Evolutionary conservation across 164 flowering plant species (phyloP), one percentile per base, ranked within the genome.

Genomic region (Dillenia suffruticosa): DNA sequence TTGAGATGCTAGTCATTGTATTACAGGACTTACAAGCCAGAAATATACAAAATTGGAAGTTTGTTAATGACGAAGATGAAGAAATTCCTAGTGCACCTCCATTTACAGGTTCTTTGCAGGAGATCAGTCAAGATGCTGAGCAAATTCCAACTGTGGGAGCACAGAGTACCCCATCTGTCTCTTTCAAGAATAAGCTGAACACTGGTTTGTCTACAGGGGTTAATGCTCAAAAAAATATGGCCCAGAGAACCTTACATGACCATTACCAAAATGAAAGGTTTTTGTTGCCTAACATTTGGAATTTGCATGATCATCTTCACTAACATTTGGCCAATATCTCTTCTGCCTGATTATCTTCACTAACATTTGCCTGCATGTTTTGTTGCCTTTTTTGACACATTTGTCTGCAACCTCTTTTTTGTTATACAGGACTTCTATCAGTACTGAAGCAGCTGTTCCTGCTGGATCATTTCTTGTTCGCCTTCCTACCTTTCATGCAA

Each of bases 61-160:
- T 70, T 22, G 70, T 74, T 62, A 82, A 79, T 72, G 82, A 70
- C 55, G 85, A 82, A 62, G 83, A 79, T 72, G 82, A 70, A 54
- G 87, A 82, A 62, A 63, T 79, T 49, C 87, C 95, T 0, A 91
- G 87, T 79, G 97, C 97, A 40, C 95, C 95, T 68, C 95, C 93
- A 15, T 69, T 91, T 67, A 46, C 59, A 60, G 70, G 74, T 65
- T 63, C 85, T 24, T 61, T 52, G 58, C 77, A 70, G 50, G 88
- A 84, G 59, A 79, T 76, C 32, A 77, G 70, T 52, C 78, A 62
- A 66, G 74, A 44, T 22, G 48, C 50, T 16, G 72, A 73, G 48
- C 60, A 64, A 63, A 63, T 26, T 61, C 69, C 74, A 32, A 66
- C 66, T 17, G 54, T 75, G 56, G 55, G 55, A 61, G 54, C 69